Evolutionary conservation across 257 asterid genomes (phyloP).

Genomic region (Solanum raphanifolium): DNA sequence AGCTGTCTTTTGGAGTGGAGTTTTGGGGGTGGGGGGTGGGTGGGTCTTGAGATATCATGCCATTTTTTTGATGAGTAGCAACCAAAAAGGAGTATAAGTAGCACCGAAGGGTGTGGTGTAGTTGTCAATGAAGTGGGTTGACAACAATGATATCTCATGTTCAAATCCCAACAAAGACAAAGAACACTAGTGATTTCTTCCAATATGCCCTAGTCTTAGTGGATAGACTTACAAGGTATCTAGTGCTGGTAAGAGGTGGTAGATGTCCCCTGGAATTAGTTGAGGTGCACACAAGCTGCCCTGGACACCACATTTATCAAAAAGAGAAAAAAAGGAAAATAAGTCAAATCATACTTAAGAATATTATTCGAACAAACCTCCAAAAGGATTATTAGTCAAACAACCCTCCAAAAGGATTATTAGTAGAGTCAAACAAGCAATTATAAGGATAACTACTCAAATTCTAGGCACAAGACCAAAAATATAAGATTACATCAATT

Average conservation of each 20-base stretch:
- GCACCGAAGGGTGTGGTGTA: neutral
- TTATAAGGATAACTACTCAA: neutral
- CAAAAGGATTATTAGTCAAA: neutral
- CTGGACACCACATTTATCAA: neutral
- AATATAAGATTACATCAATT: neutral
- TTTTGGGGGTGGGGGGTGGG: neutral
- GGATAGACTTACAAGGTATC: neutral
- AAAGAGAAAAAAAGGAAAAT: neutral
- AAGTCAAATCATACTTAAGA: neutral
- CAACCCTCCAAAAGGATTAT: neutral
- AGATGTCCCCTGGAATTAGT: neutral
- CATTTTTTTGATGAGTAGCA: neutral
- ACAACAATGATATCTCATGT: neutral
- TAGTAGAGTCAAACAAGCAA: neutral
- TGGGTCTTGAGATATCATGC: neutral
- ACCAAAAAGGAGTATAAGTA: neutral
- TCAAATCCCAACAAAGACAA: neutral
- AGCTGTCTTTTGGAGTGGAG: neutral
- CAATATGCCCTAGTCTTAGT: neutral
- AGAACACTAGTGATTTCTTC: neutral
- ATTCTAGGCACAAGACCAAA: neutral
- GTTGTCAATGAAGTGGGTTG: neutral
- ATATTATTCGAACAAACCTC: neutral
- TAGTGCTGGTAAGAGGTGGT: neutral
- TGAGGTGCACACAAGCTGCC: neutral